Conservation (phyloP, 2,329 filamentous ascomycete species). For the Bipolaris cookei region DNA sequence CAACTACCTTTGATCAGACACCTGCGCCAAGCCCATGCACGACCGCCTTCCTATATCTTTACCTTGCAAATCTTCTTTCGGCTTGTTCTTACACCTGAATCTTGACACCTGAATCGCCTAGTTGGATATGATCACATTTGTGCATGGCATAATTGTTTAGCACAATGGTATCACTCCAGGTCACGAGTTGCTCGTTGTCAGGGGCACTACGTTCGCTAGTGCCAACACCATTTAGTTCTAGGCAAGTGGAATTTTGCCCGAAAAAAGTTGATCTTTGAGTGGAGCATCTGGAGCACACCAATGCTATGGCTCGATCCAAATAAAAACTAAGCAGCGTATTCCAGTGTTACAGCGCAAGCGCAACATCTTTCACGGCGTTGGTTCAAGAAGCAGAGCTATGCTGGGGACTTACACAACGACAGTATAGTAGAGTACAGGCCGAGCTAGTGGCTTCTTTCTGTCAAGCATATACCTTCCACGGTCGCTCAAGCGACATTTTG, state of each 20-base stretch:
- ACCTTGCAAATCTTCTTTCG: neutral
- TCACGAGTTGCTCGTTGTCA: neutral
- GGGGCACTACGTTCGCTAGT: neutral
- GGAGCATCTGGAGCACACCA: neutral
- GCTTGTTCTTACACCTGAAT: neutral
- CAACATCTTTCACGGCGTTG: neutral
- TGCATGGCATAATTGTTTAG: neutral
- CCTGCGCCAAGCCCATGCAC: neutral
- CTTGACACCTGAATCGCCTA: neutral
- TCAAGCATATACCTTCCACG: neutral
- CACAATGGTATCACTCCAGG: neutral
- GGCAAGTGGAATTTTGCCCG: neutral
- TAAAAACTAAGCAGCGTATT: no score
- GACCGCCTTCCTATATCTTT: neutral
- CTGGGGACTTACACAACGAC: constrained; percentile 1
- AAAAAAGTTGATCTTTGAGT: neutral
- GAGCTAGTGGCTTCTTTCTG: neutral
- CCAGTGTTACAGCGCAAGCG: neutral
- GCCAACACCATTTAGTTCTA: neutral
- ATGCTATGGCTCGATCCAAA: no score
- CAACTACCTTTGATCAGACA: neutral
- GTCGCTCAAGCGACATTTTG: neutral
- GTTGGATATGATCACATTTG: neutral
- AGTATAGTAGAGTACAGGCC: neutral
- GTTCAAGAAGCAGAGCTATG: neutral